Conservation (phyloP, 306 rosid genomes). For the Oemleria cerasiformis region DNA sequence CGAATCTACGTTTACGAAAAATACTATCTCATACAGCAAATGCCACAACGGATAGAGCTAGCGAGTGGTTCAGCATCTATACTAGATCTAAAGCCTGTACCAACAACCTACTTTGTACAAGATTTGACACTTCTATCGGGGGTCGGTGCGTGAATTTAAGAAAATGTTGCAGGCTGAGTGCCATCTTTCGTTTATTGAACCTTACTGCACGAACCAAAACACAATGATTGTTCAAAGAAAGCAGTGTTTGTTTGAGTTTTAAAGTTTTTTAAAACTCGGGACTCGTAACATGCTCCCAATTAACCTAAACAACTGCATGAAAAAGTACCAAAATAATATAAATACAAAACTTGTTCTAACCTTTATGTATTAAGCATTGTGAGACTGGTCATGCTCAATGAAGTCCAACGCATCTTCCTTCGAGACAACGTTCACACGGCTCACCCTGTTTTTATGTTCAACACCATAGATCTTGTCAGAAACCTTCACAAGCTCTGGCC, state of each 20-base stretch:
- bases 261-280: background rate
- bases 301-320: constrained; percentile 4
- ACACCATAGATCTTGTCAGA: constrained; percentile 91
- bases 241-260: background rate
- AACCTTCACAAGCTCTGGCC: constrained; percentile 93
- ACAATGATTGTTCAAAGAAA: background rate
- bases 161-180: background rate
- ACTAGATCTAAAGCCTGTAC: background rate
- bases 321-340: background rate
- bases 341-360: constrained; percentile 23
- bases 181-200: background rate
- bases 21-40: background rate
- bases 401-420: constrained; percentile 77
- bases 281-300: background rate
- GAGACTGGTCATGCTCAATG: constrained; percentile 86
- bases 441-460: constrained; percentile 89
- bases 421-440: constrained; percentile 70
- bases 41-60: background rate
- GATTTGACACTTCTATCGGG: background rate
- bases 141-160: background rate
- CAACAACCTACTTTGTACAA: constrained; percentile 13
- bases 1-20: background rate
- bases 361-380: constrained; percentile 64
- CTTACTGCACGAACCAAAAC: background rate
- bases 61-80: constrained; percentile 1